Conservation (phyloP, 345 rosid genomes). For the Rhizophora apiculata region DNA sequence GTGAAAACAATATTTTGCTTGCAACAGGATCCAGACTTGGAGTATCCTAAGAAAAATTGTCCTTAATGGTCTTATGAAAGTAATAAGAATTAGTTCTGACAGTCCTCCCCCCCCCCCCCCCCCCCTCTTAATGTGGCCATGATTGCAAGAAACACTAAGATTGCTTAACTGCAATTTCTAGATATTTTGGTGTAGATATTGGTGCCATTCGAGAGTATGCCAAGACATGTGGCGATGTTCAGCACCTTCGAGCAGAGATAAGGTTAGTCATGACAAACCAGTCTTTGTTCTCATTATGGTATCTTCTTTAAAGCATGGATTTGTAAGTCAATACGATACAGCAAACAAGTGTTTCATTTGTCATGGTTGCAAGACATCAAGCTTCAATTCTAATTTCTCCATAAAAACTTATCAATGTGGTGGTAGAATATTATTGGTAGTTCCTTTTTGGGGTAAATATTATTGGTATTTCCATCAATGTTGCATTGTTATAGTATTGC, state of each 20-base stretch:
- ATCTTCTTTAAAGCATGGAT: background rate
- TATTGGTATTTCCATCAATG: background rate
- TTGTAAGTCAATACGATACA: no score
- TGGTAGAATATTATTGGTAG: no score
- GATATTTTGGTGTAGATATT: slow-evolving; percentile 94
- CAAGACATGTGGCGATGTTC: slow-evolving; percentile 44
- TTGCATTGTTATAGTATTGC: background rate
- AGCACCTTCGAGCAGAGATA: slow-evolving; percentile 83
- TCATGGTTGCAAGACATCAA: no score
- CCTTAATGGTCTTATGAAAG: background rate
- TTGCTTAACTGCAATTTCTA: slow-evolving; percentile 49
- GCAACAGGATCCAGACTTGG: slow-evolving; percentile 92
- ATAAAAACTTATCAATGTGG: no score
- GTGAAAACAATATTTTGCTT: slow-evolving; percentile 92
- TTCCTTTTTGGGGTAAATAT: background rate
- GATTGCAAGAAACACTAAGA: background rate
- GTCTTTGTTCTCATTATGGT: background rate
- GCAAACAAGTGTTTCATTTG: no score
- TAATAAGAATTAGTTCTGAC: background rate
- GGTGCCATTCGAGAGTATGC: slow-evolving; percentile 70
- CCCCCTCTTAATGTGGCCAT: no score
- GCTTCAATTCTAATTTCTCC: no score
- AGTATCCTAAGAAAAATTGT: slow-evolving; percentile 54
- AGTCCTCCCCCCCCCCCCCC: no score
- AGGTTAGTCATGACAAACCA: slow-evolving; percentile 43